phyloP scores from a whole-genome alignment of 2,329 filamentous ascomycete genomes.

The Ophiostoma sp. region DNA sequence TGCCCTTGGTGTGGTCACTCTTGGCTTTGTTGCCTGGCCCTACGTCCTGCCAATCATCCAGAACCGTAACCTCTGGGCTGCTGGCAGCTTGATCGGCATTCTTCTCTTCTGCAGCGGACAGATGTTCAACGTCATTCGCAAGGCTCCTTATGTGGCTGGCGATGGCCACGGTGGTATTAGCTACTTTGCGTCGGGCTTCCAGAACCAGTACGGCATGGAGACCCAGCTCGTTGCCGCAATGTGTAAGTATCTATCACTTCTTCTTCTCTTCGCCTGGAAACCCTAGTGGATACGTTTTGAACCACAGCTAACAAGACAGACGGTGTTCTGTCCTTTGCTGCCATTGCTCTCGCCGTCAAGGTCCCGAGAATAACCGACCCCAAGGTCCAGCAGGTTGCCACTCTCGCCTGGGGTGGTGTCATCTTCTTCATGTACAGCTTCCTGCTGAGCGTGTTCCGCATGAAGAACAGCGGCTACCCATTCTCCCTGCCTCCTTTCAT shows the following conservation, averaged over 20 bases:
- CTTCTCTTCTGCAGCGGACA: slow-evolving; percentile 92
- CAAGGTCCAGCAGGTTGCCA: slow-evolving; percentile 71
- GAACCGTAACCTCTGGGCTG: slow-evolving; percentile 92
- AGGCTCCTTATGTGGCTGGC: slow-evolving; percentile 84
- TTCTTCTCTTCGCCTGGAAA: background rate
- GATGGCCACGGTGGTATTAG: slow-evolving; percentile 79
- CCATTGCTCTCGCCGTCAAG: slow-evolving; percentile 86
- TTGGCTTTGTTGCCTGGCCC: slow-evolving; percentile 64
- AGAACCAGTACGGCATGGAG: slow-evolving; percentile 88
- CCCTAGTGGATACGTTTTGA: background rate
- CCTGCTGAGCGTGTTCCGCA: slow-evolving; percentile 84
- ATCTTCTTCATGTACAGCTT: slow-evolving; percentile 87
- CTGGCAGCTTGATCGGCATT: slow-evolving; percentile 78
- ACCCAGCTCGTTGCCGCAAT: slow-evolving; percentile 91
- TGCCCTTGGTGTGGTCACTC: slow-evolving; percentile 63
- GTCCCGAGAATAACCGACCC: slow-evolving; percentile 80
- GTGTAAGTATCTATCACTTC: slow-evolving; percentile 51
- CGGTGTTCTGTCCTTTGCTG: slow-evolving; percentile 78
- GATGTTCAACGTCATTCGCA: slow-evolving; percentile 99
- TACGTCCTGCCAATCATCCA: slow-evolving; percentile 77
- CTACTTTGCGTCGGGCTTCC: slow-evolving; percentile 89
- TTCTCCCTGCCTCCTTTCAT: slow-evolving; percentile 90
- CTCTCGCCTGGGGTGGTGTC: slow-evolving; percentile 71
- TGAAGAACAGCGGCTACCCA: slow-evolving; percentile 92
- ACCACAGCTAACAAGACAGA: slow-evolving; percentile 29